A percentile compares a stretch with the other conserved stretches of the same genome.
Evolutionary conservation across 129 eudicot genomes (phyloP).

Genomic region (Silybum marianum): DNA sequence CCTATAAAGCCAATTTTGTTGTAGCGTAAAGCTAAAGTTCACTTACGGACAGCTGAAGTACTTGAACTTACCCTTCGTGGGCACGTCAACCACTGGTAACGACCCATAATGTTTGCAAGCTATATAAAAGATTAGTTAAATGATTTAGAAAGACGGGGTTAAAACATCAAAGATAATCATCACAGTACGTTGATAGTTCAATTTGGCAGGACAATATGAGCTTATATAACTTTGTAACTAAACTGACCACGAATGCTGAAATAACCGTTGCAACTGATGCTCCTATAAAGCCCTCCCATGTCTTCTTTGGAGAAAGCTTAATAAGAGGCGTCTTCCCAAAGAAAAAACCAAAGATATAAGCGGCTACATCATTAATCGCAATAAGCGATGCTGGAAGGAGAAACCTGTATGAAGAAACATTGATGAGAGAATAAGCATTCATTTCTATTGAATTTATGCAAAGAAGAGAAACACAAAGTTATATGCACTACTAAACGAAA

Average conservation of each 20-base stretch:
- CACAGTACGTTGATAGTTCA: background rate
- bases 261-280: constrained; percentile 60
- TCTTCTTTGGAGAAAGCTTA: constrained; percentile 71
- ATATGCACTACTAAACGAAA: no score
- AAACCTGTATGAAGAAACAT: constrained; percentile 41
- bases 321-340: constrained; percentile 69
- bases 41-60: background rate
- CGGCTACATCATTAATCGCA: constrained; percentile 59
- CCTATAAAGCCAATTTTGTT: no score
- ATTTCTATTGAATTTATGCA: no score
- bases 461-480: no score
- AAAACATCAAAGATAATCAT: background rate
- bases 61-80: constrained; percentile 50
- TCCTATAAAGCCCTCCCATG: constrained; percentile 81
- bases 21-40: no score
- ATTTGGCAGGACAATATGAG: background rate
- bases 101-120: constrained; percentile 60
- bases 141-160: background rate
- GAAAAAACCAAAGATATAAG: constrained; percentile 66
- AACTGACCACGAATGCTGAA: constrained; percentile 59
- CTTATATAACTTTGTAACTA: background rate
- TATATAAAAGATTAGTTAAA: constrained; percentile 23
- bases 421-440: constrained; percentile 4
- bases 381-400: constrained; percentile 67
- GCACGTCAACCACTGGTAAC: constrained; percentile 68